A percentile compares a stretch with the other conserved stretches of the same genome.
These are phyloP conservation scores for Xylaria sp. DNA, from an alignment of 2,329 filamentous ascomycete species.

Conservation along the genomic window DNA sequence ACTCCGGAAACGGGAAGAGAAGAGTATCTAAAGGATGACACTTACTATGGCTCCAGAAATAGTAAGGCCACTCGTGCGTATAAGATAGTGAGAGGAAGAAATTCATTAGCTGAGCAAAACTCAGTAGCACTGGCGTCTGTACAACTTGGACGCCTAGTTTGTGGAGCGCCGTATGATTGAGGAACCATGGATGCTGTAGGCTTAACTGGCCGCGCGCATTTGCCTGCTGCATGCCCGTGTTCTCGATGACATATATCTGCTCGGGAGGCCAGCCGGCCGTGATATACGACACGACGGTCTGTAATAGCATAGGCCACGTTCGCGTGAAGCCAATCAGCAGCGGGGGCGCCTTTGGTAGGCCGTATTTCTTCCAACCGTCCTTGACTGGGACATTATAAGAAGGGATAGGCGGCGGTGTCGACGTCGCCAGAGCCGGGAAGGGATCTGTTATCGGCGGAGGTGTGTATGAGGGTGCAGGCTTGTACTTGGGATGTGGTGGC, in stretches of 20 bases:
- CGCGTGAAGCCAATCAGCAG: slow-evolving; percentile 70
- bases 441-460: slow-evolving; percentile 56
- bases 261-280: slow-evolving; percentile 67
- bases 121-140: slow-evolving; percentile 62
- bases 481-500: slow-evolving; percentile 48
- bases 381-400: slow-evolving; percentile 56
- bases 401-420: slow-evolving; percentile 55
- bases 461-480: slow-evolving; percentile 50
- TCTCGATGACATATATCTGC: slow-evolving; percentile 69
- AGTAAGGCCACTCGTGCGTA: slow-evolving; percentile 58
- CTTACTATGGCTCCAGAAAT: slow-evolving; percentile 65
- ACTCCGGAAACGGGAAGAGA: neutral
- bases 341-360: slow-evolving; percentile 57
- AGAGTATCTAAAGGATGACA: neutral
- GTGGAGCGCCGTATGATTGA: slow-evolving; percentile 62
- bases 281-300: slow-evolving; percentile 67
- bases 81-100: slow-evolving; percentile 61
- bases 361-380: slow-evolving; percentile 54
- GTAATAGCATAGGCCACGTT: slow-evolving; percentile 65
- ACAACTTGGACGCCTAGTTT: slow-evolving; percentile 65
- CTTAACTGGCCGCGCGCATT: slow-evolving; percentile 61
- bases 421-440: slow-evolving; percentile 55
- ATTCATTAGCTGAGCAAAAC: slow-evolving; percentile 67
- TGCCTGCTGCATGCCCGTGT: slow-evolving; percentile 66
- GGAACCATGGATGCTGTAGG: slow-evolving; percentile 66